A percentile compares a stretch with the other conserved stretches of the same genome.
Conservation (phyloP, 1,284 basidiomycete genomes). For the Cystobasidium pallidum region DNA sequence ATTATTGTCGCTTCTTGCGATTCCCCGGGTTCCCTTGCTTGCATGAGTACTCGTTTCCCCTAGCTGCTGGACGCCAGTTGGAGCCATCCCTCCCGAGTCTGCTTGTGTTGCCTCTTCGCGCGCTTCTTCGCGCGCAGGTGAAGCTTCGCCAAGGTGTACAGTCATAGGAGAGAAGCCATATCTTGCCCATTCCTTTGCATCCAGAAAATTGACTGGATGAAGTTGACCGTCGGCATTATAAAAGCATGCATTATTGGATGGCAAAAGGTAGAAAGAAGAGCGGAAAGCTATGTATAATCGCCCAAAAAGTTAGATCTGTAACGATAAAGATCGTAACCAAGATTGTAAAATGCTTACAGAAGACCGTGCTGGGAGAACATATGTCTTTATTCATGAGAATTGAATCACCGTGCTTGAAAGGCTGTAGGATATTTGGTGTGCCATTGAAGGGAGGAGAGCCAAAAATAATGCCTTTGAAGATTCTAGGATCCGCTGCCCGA, state of each 20-base stretch:
- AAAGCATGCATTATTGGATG: conserved; percentile 46
- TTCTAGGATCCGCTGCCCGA: conserved; percentile 51
- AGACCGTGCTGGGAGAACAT: conserved; percentile 54
- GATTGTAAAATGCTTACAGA: conserved; percentile 45
- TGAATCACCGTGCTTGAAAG: conserved; percentile 55
- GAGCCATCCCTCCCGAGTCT: conserved; percentile 5
- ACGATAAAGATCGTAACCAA: neutral
- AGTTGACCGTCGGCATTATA: conserved; percentile 45
- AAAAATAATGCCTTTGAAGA: conserved; percentile 55
- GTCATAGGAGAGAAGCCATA: conserved; percentile 48
- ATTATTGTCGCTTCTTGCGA: conserved; percentile 4
- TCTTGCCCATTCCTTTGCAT: conserved; percentile 44
- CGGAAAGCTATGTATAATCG: conserved; percentile 49
- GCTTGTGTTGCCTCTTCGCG: conserved; percentile 12
- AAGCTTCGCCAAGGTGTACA: conserved; percentile 35
- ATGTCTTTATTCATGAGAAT: conserved; percentile 53
- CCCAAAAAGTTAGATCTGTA: neutral
- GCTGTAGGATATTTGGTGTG: conserved; percentile 56
- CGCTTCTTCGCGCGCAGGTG: conserved; percentile 4
- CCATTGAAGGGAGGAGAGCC: conserved; percentile 55
- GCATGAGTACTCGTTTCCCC: neutral
- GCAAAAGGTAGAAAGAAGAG: conserved; percentile 55
- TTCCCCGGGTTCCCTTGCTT: neutral
- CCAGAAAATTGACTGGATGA: conserved; percentile 48
- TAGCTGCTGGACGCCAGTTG: conserved; percentile 10